A percentile compares a stretch with the other conserved stretches of the same genome.
Evolutionary conservation across 805 yeast genomes (phyloP).

Genomic region (Candida morakotiae): DNA sequence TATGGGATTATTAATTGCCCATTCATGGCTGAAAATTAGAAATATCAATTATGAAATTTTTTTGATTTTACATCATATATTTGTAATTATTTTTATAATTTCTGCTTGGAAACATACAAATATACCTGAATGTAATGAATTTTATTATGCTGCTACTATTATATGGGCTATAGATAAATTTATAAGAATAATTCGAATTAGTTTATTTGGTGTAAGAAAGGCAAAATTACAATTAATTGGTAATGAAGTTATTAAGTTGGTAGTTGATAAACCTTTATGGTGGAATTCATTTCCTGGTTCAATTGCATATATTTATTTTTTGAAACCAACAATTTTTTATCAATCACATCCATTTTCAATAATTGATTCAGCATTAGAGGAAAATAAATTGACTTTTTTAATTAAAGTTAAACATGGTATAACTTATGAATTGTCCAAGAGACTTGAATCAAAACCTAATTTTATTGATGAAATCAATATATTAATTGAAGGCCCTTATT

Average conservation of each 20-base stretch:
- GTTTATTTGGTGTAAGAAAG: conserved; percentile 27
- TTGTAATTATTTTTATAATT: conserved; percentile 42
- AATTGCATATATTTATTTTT: conserved; percentile 36
- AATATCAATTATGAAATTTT: conserved; percentile 50
- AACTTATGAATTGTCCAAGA: conserved; percentile 33
- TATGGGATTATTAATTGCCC: conserved; percentile 42
- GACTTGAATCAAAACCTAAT: conserved; percentile 23
- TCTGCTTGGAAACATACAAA: conserved; percentile 54
- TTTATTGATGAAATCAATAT: conserved; percentile 24
- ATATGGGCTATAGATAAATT: conserved; percentile 36
- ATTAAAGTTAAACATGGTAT: conserved; percentile 53
- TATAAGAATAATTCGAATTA: conserved; percentile 25
- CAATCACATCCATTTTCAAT: conserved; percentile 45
- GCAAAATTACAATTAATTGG: conserved; percentile 35
- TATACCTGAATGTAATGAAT: conserved; percentile 20
- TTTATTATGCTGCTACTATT: conserved; percentile 27
- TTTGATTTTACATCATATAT: conserved; percentile 26
- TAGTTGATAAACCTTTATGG: conserved; percentile 43
- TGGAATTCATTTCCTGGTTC: conserved; percentile 41
- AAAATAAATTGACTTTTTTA: conserved; percentile 42
- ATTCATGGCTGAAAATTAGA: conserved; percentile 50
- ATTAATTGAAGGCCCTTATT: conserved; percentile 39
- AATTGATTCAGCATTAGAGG: conserved; percentile 15
- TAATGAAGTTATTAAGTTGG: conserved; percentile 39
- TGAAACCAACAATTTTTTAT: conserved; percentile 39